These are phyloP conservation scores for Geosmithia putterillii DNA, from an alignment of 2,329 filamentous ascomycete genomes.

Conservation along the genomic window DNA sequence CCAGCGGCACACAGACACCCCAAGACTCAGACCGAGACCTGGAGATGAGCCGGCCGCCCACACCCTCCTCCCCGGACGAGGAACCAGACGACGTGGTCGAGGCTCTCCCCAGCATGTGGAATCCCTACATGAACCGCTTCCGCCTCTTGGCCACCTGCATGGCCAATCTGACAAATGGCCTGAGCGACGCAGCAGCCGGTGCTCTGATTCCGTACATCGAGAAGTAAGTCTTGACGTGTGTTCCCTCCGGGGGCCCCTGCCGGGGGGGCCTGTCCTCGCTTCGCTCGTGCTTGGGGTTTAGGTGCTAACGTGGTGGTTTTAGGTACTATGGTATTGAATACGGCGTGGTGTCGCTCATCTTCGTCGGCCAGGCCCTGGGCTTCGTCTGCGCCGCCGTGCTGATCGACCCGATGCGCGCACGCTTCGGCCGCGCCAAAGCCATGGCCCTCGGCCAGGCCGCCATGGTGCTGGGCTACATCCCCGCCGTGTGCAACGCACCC, in stretches of 20 bases:
- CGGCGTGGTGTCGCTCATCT: constrained; percentile 68
- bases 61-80: constrained; percentile 21
- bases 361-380: constrained; percentile 64
- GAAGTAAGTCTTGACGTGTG: constrained; percentile 25
- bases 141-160: constrained; percentile 52
- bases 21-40: too few species aligned
- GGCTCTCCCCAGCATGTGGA: constrained; percentile 42
- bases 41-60: constrained; percentile 41
- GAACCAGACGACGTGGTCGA: constrained; percentile 23
- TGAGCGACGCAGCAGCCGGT: constrained; percentile 66
- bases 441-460: constrained; percentile 46
- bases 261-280: too few species aligned
- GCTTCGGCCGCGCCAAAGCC: constrained; percentile 52
- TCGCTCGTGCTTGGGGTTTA: too few species aligned
- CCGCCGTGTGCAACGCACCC: constrained; percentile 55
- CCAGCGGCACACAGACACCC: too few species aligned
- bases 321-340: constrained; percentile 65
- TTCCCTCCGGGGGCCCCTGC: too few species aligned
- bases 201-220: constrained; percentile 76
- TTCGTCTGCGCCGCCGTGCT: constrained; percentile 63
- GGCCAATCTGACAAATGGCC: constrained; percentile 54
- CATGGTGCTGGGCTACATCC: constrained; percentile 48
- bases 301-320: too few species aligned
- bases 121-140: constrained; percentile 57
- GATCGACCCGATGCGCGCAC: constrained; percentile 49